Conservation (phyloP, 176 grass and related monocot species). For the Rhynchospora breviuscula region DNA sequence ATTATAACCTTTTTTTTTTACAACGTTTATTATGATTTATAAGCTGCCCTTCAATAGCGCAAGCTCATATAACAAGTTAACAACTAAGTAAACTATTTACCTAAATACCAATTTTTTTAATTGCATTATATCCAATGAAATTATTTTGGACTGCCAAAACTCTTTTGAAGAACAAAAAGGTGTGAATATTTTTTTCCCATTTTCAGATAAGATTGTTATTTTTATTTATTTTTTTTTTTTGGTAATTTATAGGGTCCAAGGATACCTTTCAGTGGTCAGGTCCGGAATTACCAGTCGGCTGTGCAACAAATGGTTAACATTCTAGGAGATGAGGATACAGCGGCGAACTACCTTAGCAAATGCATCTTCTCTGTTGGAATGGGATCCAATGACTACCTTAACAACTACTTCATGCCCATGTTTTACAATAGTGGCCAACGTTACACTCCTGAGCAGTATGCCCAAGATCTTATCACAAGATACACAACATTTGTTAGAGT, state of each 20-base stretch:
- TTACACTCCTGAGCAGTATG: conserved; percentile 57
- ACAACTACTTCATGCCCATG: conserved; percentile 99
- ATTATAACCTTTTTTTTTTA: no score
- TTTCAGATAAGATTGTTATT: background rate
- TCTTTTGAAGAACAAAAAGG: background rate
- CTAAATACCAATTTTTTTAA: no score
- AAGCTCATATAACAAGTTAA: background rate
- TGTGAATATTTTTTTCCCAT: background rate
- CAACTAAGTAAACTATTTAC: no score
- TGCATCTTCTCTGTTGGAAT: conserved; percentile 95
- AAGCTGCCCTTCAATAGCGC: background rate
- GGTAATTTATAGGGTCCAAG: conserved; percentile 35
- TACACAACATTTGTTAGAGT: conserved; percentile 58
- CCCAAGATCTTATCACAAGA: conserved; percentile 51
- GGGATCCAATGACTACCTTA: conserved; percentile 99
- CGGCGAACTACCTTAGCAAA: conserved; percentile 60
- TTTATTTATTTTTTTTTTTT: background rate
- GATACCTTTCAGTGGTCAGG: conserved; percentile 64
- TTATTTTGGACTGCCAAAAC: background rate
- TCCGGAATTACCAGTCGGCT: conserved; percentile 85
- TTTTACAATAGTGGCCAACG: conserved; percentile 65
- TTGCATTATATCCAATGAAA: background rate
- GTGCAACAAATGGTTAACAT: conserved; percentile 64
- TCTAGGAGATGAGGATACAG: conserved; percentile 70
- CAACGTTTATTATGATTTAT: background rate